Evolutionary conservation across 1,284 basidiomycete genomes (phyloP), one percentile per base, ranked within the genome.

Genomic region (Austroboletus novae-zelandiae): DNA sequence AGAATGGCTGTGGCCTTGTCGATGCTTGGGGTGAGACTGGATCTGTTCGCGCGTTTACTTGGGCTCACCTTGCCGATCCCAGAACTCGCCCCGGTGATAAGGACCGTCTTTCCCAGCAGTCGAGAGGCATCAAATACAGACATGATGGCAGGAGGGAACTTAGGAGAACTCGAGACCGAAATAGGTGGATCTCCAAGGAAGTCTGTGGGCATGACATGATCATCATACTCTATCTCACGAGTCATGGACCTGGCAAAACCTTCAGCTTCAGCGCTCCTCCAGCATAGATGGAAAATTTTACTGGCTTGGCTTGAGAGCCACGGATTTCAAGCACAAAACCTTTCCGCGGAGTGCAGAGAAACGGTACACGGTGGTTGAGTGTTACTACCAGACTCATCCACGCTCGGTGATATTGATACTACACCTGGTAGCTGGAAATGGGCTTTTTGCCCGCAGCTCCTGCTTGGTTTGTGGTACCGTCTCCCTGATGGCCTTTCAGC

Each of bases 61-160:
- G 44, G 23, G 30, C 57, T 50, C 42, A 89, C 87, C 53, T 86
- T 83, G 47, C 91, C 90, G 54, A 93, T 93, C 31, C 90, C 91
- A 40, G 84, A 81, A 61, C 87, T 90, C 8, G 91, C 90, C 18
- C 92, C 92, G 13, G 92, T 94, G 53, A 95, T 76, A 47, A 96
- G 78, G 52, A 95, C 87, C 11, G 84, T 93, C 74, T 94, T 94
- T 66, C 87, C 86, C 45, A 88, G 68, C 35, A 95, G 72, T 58
- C 87, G 81, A 48, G 86, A 80, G 36, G 85, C 74, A 65, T 87
- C 87, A 78, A 92, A 92, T 50, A 91, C 71, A 40, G 86, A 86
- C 87, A 89, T 89, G 50, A 54, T 66, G 64, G 60, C 64, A 54
- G 50, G 45, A 45, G 36, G 50, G 23, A 40, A 29, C n/a, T n/a